These are phyloP conservation scores for Microglena sp. DNA, from an alignment of 139 green algal species.

Conservation along the genomic window DNA sequence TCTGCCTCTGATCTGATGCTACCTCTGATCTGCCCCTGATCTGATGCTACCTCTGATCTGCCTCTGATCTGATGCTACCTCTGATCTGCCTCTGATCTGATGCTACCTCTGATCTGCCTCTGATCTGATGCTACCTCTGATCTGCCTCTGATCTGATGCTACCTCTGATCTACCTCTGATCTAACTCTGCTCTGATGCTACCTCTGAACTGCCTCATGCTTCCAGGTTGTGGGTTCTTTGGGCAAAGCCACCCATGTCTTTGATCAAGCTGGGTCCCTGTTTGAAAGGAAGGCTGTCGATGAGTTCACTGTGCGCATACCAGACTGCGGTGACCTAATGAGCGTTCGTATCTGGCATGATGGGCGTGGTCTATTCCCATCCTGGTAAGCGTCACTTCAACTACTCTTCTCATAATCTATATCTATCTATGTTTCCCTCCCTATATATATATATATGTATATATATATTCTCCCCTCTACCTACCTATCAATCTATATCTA, in stretches of 20 bases:
- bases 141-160: background rate
- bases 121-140: background rate
- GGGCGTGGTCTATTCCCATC: constrained; percentile 19
- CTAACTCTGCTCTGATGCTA: background rate
- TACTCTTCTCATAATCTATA: background rate
- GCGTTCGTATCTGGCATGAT: constrained; percentile 30
- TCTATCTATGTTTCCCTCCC: background rate
- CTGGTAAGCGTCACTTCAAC: constrained; percentile 10
- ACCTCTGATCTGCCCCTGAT: no score
- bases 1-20: background rate
- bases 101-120: background rate
- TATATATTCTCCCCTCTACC: background rate
- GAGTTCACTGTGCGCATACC: constrained; percentile 25
- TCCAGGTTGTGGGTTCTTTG: background rate
- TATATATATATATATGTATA: background rate
- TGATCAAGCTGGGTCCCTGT: constrained; percentile 24
- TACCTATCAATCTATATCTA: no score
- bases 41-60: background rate
- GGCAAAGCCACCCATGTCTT: background rate
- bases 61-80: background rate
- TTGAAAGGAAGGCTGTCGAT: constrained; percentile 26
- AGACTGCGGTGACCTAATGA: constrained; percentile 20
- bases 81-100: background rate
- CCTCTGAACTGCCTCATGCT: background rate
- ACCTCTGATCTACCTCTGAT: background rate